A percentile compares a stretch with the other conserved stretches of the same genome.
Evolutionary conservation across 1,284 basidiomycete species (phyloP).

Genomic region (Fomitopsis betulina): DNA sequence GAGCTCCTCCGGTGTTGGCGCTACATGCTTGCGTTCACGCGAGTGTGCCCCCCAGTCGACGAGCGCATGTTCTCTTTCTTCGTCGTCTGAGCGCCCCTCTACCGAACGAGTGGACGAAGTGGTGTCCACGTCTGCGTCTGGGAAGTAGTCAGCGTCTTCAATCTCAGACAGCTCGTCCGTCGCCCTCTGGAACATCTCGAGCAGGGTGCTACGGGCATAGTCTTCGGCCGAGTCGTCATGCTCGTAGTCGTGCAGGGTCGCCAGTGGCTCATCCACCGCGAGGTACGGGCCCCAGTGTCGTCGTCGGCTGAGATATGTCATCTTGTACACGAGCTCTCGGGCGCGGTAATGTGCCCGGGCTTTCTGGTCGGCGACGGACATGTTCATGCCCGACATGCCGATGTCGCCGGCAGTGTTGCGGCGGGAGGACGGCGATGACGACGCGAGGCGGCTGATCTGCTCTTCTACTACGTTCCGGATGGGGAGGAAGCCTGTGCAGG

Average conservation of each 20-base stretch:
- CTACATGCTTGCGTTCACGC: slow-evolving; percentile 2
- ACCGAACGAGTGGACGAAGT: slow-evolving; percentile 1
- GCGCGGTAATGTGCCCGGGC: slow-evolving; percentile 34
- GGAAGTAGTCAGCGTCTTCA: slow-evolving; percentile 4
- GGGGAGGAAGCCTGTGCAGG: slow-evolving; percentile 15
- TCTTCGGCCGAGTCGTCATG: neutral
- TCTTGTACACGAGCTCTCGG: slow-evolving; percentile 39
- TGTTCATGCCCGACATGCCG: slow-evolving; percentile 4
- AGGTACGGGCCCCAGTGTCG: slow-evolving; percentile 47
- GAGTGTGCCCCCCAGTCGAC: neutral
- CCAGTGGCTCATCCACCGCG: slow-evolving; percentile 12
- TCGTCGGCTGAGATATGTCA: slow-evolving; percentile 37
- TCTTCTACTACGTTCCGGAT: slow-evolving; percentile 13
- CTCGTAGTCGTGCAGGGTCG: neutral
- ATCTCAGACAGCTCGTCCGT: neutral
- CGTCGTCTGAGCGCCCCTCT: neutral
- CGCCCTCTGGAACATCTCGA: neutral
- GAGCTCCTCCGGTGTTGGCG: slow-evolving; percentile 16
- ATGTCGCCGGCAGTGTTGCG: neutral
- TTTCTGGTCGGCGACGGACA: slow-evolving; percentile 18
- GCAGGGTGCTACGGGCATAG: neutral
- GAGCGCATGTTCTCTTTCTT: neutral
- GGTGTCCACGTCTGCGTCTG: neutral
- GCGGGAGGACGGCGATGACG: neutral
- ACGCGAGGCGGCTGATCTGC: slow-evolving; percentile 8